Conservation (phyloP, 2,329 filamentous ascomycete genomes). For the Tolypocladium inflatum region DNA sequence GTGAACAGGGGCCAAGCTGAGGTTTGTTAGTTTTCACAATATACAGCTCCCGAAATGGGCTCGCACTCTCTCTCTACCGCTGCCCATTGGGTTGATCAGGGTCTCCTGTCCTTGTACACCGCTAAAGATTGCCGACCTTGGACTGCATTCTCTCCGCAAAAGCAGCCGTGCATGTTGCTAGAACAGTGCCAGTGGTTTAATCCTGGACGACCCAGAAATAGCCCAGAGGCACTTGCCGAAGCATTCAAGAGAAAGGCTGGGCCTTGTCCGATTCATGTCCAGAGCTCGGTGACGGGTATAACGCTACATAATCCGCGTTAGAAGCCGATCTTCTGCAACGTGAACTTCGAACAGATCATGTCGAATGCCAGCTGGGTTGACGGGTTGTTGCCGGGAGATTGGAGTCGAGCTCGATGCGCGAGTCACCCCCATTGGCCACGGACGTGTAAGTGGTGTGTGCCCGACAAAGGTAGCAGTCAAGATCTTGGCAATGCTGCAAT, state of each 20-base stretch:
- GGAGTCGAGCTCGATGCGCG: conserved; percentile 1
- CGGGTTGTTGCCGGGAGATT: conserved; percentile 2
- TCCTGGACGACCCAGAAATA: not conserved
- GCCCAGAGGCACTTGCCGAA: not conserved
- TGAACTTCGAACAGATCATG: conserved; percentile 1
- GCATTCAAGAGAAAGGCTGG: conserved; percentile 1
- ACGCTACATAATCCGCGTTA: not conserved
- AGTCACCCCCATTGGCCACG: not conserved
- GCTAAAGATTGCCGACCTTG: not conserved
- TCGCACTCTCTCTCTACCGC: not conserved
- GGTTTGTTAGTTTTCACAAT: not conserved
- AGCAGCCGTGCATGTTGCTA: not conserved
- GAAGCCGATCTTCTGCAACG: not conserved
- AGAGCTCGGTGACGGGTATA: not conserved
- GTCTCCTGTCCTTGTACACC: not conserved
- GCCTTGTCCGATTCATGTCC: not conserved
- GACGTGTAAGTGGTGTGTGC: not conserved
- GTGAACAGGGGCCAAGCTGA: not conserved
- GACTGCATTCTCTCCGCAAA: not conserved
- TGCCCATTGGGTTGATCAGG: not conserved
- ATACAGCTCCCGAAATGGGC: not conserved
- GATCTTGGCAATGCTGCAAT: not conserved
- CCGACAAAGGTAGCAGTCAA: not conserved
- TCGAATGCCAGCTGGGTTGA: conserved; percentile 1
- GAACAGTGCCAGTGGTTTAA: not conserved